Conservation (phyloP, 2,329 filamentous ascomycete genomes). For the Pyricularia grisea region DNA sequence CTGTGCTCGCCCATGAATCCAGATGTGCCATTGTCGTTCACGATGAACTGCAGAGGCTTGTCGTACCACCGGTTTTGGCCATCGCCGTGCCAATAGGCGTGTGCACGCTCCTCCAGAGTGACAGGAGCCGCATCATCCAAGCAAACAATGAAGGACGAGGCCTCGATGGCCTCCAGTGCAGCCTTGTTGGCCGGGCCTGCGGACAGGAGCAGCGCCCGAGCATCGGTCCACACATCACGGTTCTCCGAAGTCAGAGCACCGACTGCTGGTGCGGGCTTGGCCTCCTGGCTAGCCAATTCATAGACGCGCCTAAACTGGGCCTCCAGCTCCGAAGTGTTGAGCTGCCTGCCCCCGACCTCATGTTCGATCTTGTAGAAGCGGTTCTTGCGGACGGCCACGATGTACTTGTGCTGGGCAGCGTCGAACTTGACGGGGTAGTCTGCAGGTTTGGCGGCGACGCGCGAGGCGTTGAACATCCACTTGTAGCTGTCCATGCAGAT, state of each 20-base stretch:
- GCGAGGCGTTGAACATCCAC: conserved; percentile 96
- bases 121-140: conserved; percentile 86
- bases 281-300: conserved; percentile 44
- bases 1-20: conserved; percentile 98
- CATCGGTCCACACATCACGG: conserved; percentile 85
- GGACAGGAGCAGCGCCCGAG: conserved; percentile 64
- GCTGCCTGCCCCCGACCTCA: conserved; percentile 71
- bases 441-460: conserved; percentile 71
- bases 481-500: conserved; percentile 98
- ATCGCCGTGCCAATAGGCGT: conserved; percentile 97
- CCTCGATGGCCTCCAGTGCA: conserved; percentile 72
- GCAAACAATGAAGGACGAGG: conserved; percentile 84
- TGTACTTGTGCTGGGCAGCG: conserved; percentile 65
- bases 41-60: conserved; percentile 95
- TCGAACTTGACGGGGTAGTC: conserved; percentile 81
- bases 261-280: conserved; percentile 61
- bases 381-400: conserved; percentile 88
- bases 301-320: conserved; percentile 82
- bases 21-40: conserved; percentile 96
- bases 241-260: conserved; percentile 86
- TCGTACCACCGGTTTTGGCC: conserved; percentile 95
- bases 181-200: conserved; percentile 72
- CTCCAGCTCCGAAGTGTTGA: conserved; percentile 85
- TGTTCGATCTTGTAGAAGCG: conserved; percentile 91
- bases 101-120: conserved; percentile 89